phyloP scores from a whole-genome alignment of 2,329 filamentous ascomycete genomes.

The Neurospora crassa region DNA sequence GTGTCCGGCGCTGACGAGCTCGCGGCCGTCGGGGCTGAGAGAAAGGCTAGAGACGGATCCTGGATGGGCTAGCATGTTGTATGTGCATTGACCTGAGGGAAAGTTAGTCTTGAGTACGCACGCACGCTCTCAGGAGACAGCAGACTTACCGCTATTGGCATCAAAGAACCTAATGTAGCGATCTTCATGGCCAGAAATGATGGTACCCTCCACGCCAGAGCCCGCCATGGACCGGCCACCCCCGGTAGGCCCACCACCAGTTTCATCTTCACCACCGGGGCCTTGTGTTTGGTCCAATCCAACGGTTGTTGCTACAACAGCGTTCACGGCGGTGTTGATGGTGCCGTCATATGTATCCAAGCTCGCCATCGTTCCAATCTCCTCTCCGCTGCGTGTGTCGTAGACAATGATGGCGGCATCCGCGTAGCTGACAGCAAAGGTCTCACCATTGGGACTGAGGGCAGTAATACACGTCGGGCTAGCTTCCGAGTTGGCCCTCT shows the following conservation, averaged over 20 bases:
- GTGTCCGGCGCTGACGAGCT: slow-evolving; percentile 92
- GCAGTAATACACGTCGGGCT: slow-evolving; percentile 91
- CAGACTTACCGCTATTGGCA: slow-evolving; percentile 84
- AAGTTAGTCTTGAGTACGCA: slow-evolving; percentile 9
- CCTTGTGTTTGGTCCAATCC: slow-evolving; percentile 64
- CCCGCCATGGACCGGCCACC: slow-evolving; percentile 55
- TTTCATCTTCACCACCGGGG: slow-evolving; percentile 64
- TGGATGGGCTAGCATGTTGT: slow-evolving; percentile 95
- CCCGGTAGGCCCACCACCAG: slow-evolving; percentile 67
- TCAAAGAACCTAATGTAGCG: slow-evolving; percentile 95
- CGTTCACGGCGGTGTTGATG: slow-evolving; percentile 69
- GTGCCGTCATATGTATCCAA: slow-evolving; percentile 89
- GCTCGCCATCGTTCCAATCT: slow-evolving; percentile 87
- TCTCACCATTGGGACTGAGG: slow-evolving; percentile 70
- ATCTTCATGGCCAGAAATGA: slow-evolving; percentile 96
- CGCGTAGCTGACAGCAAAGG: slow-evolving; percentile 86
- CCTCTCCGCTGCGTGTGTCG: slow-evolving; percentile 84
- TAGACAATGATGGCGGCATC: slow-evolving; percentile 88
- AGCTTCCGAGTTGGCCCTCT: slow-evolving; percentile 54
- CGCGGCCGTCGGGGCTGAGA: slow-evolving; percentile 83
- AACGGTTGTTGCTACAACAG: slow-evolving; percentile 77
- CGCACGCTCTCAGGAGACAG: too few species aligned
- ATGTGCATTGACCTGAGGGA: slow-evolving; percentile 84
- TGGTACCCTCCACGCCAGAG: slow-evolving; percentile 79
- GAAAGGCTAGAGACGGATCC: slow-evolving; percentile 86